A percentile compares a stretch with the other conserved stretches of the same genome.
Conservation (phyloP, 108 stramenopile genomes). For the Poteriospumella lacustris region DNA sequence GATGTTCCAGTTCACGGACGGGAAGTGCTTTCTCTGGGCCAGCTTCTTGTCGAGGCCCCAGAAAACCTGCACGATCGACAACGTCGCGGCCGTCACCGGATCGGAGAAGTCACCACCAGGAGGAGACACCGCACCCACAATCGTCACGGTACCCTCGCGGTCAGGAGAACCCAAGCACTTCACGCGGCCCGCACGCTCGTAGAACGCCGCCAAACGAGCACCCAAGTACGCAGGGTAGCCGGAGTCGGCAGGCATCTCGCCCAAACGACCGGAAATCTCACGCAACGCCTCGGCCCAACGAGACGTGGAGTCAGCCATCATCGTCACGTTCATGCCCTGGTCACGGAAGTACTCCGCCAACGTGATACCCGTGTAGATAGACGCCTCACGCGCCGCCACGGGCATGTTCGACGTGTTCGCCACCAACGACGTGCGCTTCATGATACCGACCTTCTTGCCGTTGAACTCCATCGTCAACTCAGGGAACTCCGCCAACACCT, state of each 20-base stretch:
- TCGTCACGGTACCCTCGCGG: constrained; percentile 95
- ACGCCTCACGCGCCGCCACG: constrained; percentile 99
- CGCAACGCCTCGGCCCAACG: constrained; percentile 99
- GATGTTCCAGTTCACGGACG: constrained; percentile 97
- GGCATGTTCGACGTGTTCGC: constrained; percentile 99
- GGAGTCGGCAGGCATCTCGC: constrained; percentile 90
- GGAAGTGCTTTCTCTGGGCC: constrained; percentile 99
- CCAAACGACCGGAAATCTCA: constrained; percentile 99
- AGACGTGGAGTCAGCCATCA: constrained; percentile 99
- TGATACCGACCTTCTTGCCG: constrained; percentile 93
- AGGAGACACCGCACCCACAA: constrained; percentile 97
- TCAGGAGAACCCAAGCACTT: constrained; percentile 91
- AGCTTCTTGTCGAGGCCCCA: constrained; percentile 99
- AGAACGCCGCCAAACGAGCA: constrained; percentile 98
- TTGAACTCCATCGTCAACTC: constrained; percentile 88
- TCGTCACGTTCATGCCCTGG: constrained; percentile 98
- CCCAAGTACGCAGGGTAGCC: constrained; percentile 98
- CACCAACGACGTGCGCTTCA: constrained; percentile 99
- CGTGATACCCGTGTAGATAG: constrained; percentile 98
- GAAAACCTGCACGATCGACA: constrained; percentile 99
- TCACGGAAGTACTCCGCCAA: constrained; percentile 94
- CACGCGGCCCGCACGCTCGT: constrained; percentile 98
- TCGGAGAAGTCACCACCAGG: constrained; percentile 99
- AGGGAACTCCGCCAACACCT: constrained; percentile 98
- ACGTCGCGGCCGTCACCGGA: constrained; percentile 97